Conservation (phyloP, 2,329 filamentous ascomycete species). For the Colletotrichum falcatum region DNA sequence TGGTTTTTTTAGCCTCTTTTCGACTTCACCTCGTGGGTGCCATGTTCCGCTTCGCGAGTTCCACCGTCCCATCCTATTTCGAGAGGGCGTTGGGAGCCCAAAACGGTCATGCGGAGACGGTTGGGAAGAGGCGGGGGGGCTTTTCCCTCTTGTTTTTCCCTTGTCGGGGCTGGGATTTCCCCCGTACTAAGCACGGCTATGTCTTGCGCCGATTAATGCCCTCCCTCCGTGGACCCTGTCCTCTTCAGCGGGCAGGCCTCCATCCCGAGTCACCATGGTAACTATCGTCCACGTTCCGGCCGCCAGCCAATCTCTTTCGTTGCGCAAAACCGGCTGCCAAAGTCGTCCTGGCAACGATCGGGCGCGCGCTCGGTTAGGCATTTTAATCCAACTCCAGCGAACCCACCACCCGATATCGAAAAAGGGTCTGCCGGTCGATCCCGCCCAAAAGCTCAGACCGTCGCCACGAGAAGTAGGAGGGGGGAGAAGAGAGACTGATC, state of each 20-base stretch:
- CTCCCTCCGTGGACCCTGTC: conserved; percentile 14
- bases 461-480: background rate
- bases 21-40: background rate
- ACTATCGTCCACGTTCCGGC: conserved; percentile 4
- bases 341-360: conserved; percentile 24
- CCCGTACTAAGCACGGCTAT: conserved; percentile 1
- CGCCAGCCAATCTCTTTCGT: conserved; percentile 23
- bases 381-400: conserved; percentile 11
- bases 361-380: background rate
- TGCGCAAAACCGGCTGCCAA: conserved; percentile 20
- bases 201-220: conserved; percentile 4
- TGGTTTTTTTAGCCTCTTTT: background rate
- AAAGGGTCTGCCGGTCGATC: conserved; percentile 9
- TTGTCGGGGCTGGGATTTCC: background rate
- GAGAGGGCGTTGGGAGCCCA: conserved; percentile 14
- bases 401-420: conserved; percentile 8
- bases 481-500: background rate
- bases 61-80: conserved; percentile 16
- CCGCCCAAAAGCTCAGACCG: conserved; percentile 8
- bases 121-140: conserved; percentile 6
- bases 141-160: background rate
- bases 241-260: background rate
- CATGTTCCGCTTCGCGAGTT: conserved; percentile 3
- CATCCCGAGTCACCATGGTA: conserved; percentile 8
- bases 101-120: background rate